Evolutionary conservation across 495 filamentous ascomycete species (phyloP).

Genomic region (Annulohypoxylon moriforme): DNA sequence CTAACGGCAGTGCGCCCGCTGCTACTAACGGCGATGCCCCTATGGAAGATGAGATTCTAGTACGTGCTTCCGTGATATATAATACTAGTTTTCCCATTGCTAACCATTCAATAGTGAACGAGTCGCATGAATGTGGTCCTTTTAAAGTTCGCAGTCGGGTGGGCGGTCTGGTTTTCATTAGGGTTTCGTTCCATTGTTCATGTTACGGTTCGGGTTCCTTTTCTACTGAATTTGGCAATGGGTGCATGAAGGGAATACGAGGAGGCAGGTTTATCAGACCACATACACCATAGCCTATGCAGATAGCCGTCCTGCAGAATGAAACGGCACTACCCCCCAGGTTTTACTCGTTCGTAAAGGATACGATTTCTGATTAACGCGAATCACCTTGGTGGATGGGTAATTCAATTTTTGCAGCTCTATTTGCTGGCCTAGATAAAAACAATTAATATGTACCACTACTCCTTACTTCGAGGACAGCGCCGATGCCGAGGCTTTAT

Average conservation of each 20-base stretch:
- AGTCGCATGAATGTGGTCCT: constrained; percentile 1
- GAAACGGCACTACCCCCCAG: constrained; percentile 5
- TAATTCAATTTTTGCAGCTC: background rate
- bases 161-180: background rate
- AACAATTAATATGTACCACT: background rate
- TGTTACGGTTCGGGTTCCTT: constrained; percentile 6
- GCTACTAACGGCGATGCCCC: constrained; percentile 61
- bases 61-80: constrained; percentile 15
- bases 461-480: background rate
- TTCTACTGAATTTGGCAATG: constrained; percentile 17
- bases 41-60: constrained; percentile 64
- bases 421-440: background rate
- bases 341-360: background rate
- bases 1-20: constrained; percentile 54
- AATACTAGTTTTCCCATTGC: background rate
- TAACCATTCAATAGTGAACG: constrained; percentile 34
- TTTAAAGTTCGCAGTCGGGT: background rate
- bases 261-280: background rate
- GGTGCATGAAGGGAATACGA: constrained; percentile 11
- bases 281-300: constrained; percentile 26
- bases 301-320: constrained; percentile 24
- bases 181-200: constrained; percentile 11
- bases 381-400: background rate
- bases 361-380: background rate
- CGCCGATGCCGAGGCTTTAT: background rate